phyloP scores from a whole-genome alignment of 306 rosid genomes.

The Carpinus fangiana region DNA sequence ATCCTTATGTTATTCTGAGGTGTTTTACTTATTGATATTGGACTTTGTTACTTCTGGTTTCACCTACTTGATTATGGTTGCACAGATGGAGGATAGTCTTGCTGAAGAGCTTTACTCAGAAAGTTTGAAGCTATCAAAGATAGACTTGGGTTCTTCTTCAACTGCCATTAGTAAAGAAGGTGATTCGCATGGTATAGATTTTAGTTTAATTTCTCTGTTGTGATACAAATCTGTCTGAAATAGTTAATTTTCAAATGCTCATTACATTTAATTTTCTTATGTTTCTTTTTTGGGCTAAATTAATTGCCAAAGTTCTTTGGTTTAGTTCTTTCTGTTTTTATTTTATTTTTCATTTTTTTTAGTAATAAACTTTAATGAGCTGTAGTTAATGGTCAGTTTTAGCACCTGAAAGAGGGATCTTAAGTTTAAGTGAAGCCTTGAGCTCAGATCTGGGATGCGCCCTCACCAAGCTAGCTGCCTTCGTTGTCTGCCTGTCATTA shows the following conservation, averaged over 20 bases:
- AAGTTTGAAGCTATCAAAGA: conserved; percentile 47
- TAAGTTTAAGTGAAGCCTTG: not conserved
- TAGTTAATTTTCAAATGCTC: not conserved
- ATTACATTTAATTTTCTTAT: conserved; percentile 13
- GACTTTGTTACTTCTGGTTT: not conserved
- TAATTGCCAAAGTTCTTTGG: not conserved
- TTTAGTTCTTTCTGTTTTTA: not conserved
- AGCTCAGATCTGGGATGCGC: not conserved
- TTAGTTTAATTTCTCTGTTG: conserved; percentile 15
- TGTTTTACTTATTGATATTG: not conserved
- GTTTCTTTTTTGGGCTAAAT: not conserved
- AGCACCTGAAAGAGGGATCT: not conserved
- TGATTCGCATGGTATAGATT: conserved; percentile 37
- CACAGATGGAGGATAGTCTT: conserved; percentile 66
- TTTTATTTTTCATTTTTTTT: not conserved
- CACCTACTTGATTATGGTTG: conserved; percentile 3
- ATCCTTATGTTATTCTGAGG: not conserved
- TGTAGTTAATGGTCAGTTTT: not conserved
- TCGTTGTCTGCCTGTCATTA: not conserved
- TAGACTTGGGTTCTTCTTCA: conserved; percentile 34
- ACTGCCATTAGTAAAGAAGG: conserved; percentile 20
- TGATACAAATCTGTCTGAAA: not conserved
- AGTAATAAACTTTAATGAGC: not conserved
- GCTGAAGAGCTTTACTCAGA: conserved; percentile 79
- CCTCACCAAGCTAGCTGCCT: not conserved